Evolutionary conservation across 2,329 filamentous ascomycete species (phyloP), one percentile per base, ranked within the genome.

Genomic region (Aspergillus sp.): DNA sequence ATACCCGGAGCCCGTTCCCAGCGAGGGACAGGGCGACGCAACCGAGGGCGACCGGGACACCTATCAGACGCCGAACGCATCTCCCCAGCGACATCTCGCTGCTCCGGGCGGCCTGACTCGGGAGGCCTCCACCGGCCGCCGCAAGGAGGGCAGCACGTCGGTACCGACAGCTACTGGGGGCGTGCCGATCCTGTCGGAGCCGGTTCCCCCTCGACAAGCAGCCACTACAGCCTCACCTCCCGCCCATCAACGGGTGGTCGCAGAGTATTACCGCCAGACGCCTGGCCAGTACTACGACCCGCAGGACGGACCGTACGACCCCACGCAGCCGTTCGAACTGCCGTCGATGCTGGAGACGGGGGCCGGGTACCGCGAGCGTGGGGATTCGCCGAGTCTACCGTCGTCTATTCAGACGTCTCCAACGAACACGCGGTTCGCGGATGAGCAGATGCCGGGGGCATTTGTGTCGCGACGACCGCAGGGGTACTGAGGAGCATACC

Each of bases 81-180:
- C 62, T 4, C 66, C 66, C 4, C 55, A 50, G 20, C 59, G 59
- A 47, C 58, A 60, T 29, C 62, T 64, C 47, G 56, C 64, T 36
- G 58, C 58, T 45, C 51, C 62, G 56, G 58, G 64, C 54, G 48
- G 63, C 3, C 62, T 76, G 16, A 58, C 62, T 11, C 72, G 73
- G 5, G 68, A 67, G n/a, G 65, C 69, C 1, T 76, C 73, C 2
- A 72, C 68, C 3, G 73, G 73, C 25, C 69, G 71, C 42, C 71
- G 74, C 36, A 71, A 67, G 51, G 57, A 62, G 41, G 65, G 60
- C 21, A 48, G 16, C 17, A 58, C 49, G 36, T 60, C 64, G 3
- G 56, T 53, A 13, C 47, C 34, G 20, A 46, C 54, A 23, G 47
- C 56, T 41, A 16, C 56, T 17, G 19, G 59, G 45, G 58, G 58